Percentiles rank a stretch among this genome's conserved stretches.
phyloP scores from a whole-genome alignment of 192 early-diverging fungal species.

The Backusella tuberculispora region DNA sequence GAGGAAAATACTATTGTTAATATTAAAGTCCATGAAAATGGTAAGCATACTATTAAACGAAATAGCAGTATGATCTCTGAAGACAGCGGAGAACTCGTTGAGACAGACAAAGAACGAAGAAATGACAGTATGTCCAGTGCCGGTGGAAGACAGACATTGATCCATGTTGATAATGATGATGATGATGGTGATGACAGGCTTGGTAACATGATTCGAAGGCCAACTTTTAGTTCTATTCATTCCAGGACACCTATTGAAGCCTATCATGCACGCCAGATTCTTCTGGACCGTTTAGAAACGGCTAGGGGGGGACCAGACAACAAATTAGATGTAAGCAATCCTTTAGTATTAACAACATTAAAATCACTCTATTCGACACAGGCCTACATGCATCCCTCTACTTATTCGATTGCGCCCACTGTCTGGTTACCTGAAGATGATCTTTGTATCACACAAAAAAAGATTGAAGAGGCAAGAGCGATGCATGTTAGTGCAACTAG shows the following conservation, averaged over 20 bases:
- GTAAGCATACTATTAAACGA: not conserved
- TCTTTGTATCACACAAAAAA: conserved; percentile 38
- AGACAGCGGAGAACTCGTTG: not conserved
- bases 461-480: conserved; percentile 37
- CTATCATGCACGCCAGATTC: not conserved
- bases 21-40: not conserved
- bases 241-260: conserved; percentile 6
- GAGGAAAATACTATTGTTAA: not conserved
- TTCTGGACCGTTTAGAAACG: not conserved
- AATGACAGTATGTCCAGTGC: not conserved
- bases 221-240: not conserved
- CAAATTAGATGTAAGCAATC: not conserved
- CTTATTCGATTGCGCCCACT: conserved; percentile 40
- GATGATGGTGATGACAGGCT: too few relatives aligned
- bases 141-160: not conserved
- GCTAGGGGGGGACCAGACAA: not conserved
- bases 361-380: conserved; percentile 28
- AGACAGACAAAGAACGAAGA: not conserved
- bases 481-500: conserved; percentile 39
- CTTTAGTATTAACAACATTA: not conserved
- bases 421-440: conserved; percentile 57
- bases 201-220: not conserved
- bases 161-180: not conserved
- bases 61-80: not conserved
- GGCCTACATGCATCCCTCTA: conserved; percentile 51